These are phyloP conservation scores for Suillus fuscotomentosus DNA, from an alignment of 768 basidiomycete genomes.

Conservation along the genomic window DNA sequence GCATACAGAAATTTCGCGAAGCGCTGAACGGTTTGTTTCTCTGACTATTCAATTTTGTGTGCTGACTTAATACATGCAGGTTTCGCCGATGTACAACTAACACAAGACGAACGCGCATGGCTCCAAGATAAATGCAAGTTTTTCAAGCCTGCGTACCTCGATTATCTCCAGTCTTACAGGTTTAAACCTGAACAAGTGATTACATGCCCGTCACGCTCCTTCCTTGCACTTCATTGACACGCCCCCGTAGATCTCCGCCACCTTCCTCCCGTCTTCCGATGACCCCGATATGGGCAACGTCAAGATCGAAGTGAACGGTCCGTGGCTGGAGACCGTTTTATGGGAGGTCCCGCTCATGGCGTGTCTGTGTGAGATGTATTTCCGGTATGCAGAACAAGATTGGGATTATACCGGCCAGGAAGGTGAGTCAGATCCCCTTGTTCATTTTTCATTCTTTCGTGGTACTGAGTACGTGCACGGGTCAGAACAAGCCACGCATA, in stretches of 20 bases:
- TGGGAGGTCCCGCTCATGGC: constrained; percentile 98
- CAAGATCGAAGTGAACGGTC: constrained; percentile 70
- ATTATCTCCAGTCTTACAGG: constrained; percentile 67
- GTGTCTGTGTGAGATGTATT: constrained; percentile 87
- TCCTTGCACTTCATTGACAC: neutral
- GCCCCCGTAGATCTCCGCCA: constrained; percentile 52
- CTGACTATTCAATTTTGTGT: neutral
- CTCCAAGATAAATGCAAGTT: constrained; percentile 70
- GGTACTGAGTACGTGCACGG: neutral
- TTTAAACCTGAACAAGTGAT: constrained; percentile 57
- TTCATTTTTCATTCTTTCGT: neutral
- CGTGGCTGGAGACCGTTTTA: constrained; percentile 82
- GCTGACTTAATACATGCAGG: constrained; percentile 45
- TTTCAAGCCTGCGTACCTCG: constrained; percentile 69
- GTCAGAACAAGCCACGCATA: constrained; percentile 69
- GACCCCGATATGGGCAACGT: constrained; percentile 56
- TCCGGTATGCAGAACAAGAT: constrained; percentile 67
- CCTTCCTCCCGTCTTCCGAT: constrained; percentile 57
- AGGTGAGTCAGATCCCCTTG: constrained; percentile 40
- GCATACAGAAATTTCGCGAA: constrained; percentile 34
- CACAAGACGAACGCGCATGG: constrained; percentile 63
- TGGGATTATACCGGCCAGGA: constrained; percentile 86
- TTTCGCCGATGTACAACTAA: constrained; percentile 63
- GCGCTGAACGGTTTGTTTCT: constrained; percentile 56
- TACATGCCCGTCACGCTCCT: neutral